Conservation (phyloP, 2,329 filamentous ascomycete species). For the Paradendryphiella salina region DNA sequence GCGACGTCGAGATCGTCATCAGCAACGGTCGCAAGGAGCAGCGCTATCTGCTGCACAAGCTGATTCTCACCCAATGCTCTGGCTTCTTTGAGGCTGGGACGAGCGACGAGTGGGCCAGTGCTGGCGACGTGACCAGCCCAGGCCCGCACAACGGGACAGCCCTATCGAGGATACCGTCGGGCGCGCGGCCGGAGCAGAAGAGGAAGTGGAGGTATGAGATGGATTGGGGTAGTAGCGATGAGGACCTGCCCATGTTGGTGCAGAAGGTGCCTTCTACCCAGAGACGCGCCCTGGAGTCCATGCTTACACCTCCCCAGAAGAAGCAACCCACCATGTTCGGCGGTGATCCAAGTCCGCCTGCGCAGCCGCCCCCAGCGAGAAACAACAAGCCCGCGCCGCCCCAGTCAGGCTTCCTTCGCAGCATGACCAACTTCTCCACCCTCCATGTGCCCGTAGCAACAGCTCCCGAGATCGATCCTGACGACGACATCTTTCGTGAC, state of each 20-base stretch:
- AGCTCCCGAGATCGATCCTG: conserved; percentile 58
- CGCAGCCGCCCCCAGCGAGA: conserved; percentile 58
- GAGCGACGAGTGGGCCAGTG: conserved; percentile 72
- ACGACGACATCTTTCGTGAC: conserved; percentile 78
- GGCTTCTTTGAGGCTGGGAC: conserved; percentile 91
- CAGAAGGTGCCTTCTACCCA: conserved; percentile 63
- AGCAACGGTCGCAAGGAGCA: conserved; percentile 71
- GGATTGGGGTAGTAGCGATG: conserved; percentile 69
- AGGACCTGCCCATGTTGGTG: conserved; percentile 84
- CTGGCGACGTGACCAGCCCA: conserved; percentile 35
- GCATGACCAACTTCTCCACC: conserved; percentile 76
- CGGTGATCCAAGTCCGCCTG: conserved; percentile 46
- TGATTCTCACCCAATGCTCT: conserved; percentile 87
- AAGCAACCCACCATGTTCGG: conserved; percentile 61
- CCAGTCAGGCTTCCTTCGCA: conserved; percentile 77
- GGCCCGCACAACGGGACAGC: conserved; percentile 36
- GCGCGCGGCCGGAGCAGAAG: conserved; percentile 50
- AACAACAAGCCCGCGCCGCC: conserved; percentile 64
- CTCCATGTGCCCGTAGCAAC: conserved; percentile 49
- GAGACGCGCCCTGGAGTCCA: neutral
- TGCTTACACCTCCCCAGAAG: conserved; percentile 23
- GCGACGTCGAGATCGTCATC: conserved; percentile 89
- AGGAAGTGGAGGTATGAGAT: conserved; percentile 86
- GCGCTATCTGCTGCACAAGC: conserved; percentile 81
- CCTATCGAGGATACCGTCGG: conserved; percentile 48